Conservation (phyloP, 257 asterid species). For the Solanum virginianum region DNA sequence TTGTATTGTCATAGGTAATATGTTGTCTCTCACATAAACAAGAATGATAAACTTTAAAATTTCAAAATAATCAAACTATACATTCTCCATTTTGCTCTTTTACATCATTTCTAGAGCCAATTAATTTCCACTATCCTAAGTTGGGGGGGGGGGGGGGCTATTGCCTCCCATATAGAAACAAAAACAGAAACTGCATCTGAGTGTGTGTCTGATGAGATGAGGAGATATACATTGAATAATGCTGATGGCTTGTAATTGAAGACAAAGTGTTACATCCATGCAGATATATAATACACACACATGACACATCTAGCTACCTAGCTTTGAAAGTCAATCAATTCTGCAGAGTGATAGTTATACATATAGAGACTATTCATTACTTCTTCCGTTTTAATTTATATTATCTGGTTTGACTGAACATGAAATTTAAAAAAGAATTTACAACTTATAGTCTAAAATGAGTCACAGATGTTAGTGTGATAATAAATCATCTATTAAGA, state of each 20-base stretch:
- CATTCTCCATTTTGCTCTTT: not conserved
- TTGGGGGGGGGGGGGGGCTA: not conserved
- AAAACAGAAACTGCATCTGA: not conserved
- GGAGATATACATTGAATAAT: not conserved
- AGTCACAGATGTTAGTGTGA: not conserved
- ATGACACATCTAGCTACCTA: not conserved
- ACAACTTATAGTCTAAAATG: too few relatives aligned
- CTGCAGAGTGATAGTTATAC: not conserved
- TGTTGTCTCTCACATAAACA: not conserved
- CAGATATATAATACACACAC: not conserved
- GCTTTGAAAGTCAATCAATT: not conserved
- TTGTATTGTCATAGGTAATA: too few relatives aligned
- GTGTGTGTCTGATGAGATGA: not conserved
- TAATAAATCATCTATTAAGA: too few relatives aligned
- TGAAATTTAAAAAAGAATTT: not conserved
- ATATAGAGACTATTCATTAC: too few relatives aligned
- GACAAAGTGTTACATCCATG: not conserved
- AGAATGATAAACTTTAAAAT: not conserved
- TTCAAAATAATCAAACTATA: not conserved
- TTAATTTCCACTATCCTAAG: not conserved
- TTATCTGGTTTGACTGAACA: accelerated
- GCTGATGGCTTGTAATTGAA: not conserved
- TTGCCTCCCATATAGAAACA: not conserved
- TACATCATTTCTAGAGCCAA: not conserved
- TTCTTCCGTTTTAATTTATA: not conserved